phyloP scores from a whole-genome alignment of 176 grass and related monocot species.

The Oryza rufipogon region DNA sequence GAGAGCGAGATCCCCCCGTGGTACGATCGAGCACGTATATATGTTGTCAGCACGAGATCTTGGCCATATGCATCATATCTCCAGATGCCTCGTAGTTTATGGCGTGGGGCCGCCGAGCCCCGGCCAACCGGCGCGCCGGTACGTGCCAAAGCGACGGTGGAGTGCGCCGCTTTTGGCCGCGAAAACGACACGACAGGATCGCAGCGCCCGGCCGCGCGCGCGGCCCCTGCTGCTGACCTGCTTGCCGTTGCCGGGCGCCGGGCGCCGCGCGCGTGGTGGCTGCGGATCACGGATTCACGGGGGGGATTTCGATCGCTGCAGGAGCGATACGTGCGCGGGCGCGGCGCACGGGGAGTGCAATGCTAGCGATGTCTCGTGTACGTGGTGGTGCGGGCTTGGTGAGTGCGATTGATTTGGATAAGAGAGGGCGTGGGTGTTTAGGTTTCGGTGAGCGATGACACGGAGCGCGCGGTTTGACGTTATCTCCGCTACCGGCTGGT shows the following conservation, averaged over 20 bases:
- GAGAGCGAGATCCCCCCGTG: background rate
- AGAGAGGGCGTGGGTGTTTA: background rate
- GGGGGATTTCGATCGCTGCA: too few relatives aligned
- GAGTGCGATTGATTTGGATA: too few relatives aligned
- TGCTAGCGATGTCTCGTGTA: too few relatives aligned
- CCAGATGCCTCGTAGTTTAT: background rate
- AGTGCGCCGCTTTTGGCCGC: conserved; percentile 36
- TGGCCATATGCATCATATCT: conserved; percentile 33
- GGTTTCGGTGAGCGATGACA: background rate
- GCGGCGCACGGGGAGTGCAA: too few relatives aligned
- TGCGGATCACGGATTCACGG: too few relatives aligned
- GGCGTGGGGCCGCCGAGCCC: background rate
- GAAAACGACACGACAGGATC: conserved; percentile 42
- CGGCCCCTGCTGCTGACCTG: background rate
- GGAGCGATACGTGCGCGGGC: too few relatives aligned
- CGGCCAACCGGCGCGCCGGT: conserved; percentile 13
- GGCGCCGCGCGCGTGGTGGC: background rate
- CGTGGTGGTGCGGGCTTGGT: too few relatives aligned
- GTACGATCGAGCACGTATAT: background rate
- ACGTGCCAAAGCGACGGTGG: conserved; percentile 44
- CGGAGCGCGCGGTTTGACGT: background rate
- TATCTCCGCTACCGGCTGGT: background rate
- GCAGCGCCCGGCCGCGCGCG: background rate
- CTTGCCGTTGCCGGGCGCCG: background rate
- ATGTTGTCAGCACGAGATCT: conserved; percentile 12